Evolutionary conservation across 2,329 filamentous ascomycete species (phyloP), one percentile per base, ranked within the genome.

Genomic region (Leptographium wingfieldii): DNA sequence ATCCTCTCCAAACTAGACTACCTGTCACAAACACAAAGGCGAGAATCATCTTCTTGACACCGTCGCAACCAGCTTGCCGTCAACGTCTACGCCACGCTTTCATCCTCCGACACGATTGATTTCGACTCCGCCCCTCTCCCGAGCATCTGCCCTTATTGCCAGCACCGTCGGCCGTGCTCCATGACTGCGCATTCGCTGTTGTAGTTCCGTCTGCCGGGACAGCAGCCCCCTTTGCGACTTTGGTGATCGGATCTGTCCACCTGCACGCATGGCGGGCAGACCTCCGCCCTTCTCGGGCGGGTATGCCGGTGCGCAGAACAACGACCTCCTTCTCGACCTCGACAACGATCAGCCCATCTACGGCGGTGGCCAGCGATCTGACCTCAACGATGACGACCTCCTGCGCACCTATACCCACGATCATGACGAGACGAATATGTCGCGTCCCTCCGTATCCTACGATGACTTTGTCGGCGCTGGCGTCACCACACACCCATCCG

Each of bases 391-490:
- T 71, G 87, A 95, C 66, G 85, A 92, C 65, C 78, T 95, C 55
- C 76, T 92, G 69, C 82, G 84, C 70, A 83, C 83, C 65, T 92
- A 90, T 74, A 82, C 87, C 68, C 84, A 87, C 69, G 80, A 88
- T 68, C 79, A 83, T 64, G 60, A 61, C 61, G 63, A 60, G 65
- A 76, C 80, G 66, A 76, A 80, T 55, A 81, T 82, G 63, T 74
- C 84, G 60, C 87, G 92, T 66, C 89, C 91, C 58, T 96, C 92
- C 31, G 85, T 92, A 58, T 95, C 91, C 61, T 96, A 96, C 74
- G 92, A 96, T 78, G 88, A 94, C 68, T 97, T 96, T 71, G 86
- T 97, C 63, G 92, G 92, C 64, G 84, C 78, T 56, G 76, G 77
- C 64, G 77, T 77, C 63, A 74, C 78, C 62, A 73, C 77, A 58